Evolutionary conservation across 2,329 filamentous ascomycete species (phyloP), one percentile per base, ranked within the genome.

Genomic region (Calonectria pauciramosa): DNA sequence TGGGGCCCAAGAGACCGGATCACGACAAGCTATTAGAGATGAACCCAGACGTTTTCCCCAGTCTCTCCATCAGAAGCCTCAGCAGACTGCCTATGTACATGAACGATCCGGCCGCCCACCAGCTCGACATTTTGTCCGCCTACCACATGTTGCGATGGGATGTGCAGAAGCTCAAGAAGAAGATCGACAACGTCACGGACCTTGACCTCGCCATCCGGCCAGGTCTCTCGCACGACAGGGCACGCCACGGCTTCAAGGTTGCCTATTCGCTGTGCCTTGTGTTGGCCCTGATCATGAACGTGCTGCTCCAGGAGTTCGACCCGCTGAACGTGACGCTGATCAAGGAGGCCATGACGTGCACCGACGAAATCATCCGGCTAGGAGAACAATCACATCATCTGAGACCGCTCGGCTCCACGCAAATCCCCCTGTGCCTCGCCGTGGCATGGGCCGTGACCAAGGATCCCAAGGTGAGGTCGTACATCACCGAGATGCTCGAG

Each of bases 401-500:
- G 56, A 64, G 80, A 10, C 82, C 83, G 7, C 56, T 84, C 1
- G 83, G 80, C 1, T 79, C 82, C 9, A 78, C 78, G 36, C 80
- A 82, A 28, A 76, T 82, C 34, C 80, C 81, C 7, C 68, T 80
- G 1, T 79, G 76, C 14, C 73, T 84, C 3, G 59, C 82, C 11
- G 70, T 80, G 1, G 82, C 79, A 0, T 83, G 80, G 80, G 76
- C 78, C 0, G 73, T 76, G 28, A 77, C 78, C 3, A 82, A 82
- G 4, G 86, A 88, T 16, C 23, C 16, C 4, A 44, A 10, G 16
- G 38, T 76, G 44, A 59, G 67, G 47, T 23, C 38, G 2, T 64
- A 54, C 7, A 75, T 80, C 36, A 41, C 64, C 26, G 36, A 28
- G 8, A 70, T 75, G 30, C 32, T 82, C n/a, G 59, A 71, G 13